phyloP scores from a whole-genome alignment of 164 flowering plant genomes.

The Paratinospora sagittata region DNA sequence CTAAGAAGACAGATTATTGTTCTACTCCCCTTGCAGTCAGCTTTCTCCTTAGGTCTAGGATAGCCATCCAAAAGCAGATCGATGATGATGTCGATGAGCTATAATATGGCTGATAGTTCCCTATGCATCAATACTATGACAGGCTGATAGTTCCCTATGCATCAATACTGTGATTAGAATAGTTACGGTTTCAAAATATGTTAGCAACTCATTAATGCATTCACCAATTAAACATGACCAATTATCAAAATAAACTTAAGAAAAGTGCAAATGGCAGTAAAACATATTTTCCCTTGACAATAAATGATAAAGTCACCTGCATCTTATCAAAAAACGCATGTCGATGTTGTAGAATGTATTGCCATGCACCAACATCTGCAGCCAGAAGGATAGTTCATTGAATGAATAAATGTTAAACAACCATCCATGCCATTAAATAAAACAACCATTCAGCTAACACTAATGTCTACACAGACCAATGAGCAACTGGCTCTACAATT shows the following conservation, averaged over 20 bases:
- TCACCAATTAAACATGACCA: background rate
- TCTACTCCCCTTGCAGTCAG: background rate
- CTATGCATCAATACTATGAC: background rate
- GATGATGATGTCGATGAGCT: background rate
- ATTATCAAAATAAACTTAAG: background rate
- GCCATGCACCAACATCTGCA: slow-evolving; percentile 91
- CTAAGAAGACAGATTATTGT: background rate
- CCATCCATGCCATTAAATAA: background rate
- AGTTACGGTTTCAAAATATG: no score
- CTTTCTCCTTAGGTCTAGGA: background rate
- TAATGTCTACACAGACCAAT: background rate
- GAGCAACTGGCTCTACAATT: background rate
- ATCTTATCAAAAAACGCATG: slow-evolving; percentile 85
- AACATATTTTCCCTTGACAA: background rate
- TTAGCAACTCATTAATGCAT: background rate
- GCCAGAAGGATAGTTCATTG: background rate
- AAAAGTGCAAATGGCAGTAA: background rate
- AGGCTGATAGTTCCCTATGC: background rate
- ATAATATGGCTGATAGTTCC: background rate
- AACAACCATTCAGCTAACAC: background rate
- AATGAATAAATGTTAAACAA: background rate
- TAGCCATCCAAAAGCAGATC: background rate
- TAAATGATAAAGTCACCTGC: slow-evolving; percentile 55
- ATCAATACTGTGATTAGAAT: background rate
- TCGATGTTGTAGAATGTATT: slow-evolving; percentile 67